phyloP scores from a whole-genome alignment of 257 asterid species.

The Solanum paucissectum region DNA sequence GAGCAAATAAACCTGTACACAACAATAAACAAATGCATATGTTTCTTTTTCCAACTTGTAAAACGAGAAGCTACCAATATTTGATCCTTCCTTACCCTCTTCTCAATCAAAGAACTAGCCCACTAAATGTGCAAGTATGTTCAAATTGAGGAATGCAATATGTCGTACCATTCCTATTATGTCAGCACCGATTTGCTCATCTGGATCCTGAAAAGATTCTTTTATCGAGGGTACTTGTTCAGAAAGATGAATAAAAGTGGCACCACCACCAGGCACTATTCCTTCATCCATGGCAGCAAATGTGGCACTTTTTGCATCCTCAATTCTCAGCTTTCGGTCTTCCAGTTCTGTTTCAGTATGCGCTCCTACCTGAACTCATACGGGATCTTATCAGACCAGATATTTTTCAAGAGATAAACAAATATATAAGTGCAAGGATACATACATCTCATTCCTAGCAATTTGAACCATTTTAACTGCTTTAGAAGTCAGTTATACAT shows the following conservation, averaged over 20 bases:
- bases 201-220: slow-evolving; percentile 44
- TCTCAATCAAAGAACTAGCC: not conserved
- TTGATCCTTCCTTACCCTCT: not conserved
- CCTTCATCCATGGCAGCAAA: slow-evolving; percentile 96
- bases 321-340: slow-evolving; percentile 80
- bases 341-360: slow-evolving; percentile 90
- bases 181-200: slow-evolving; percentile 89
- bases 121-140: not conserved
- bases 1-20: not conserved
- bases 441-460: not conserved
- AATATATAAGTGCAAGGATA: not conserved
- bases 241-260: slow-evolving; percentile 74
- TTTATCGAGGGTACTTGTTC: slow-evolving; percentile 58
- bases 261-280: slow-evolving; percentile 97
- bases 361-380: slow-evolving; percentile 51
- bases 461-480: not conserved
- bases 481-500: not conserved
- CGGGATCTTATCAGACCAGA: not conserved
- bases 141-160: not conserved
- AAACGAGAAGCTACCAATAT: not conserved
- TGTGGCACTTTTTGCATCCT: slow-evolving; percentile 91
- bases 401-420: not conserved
- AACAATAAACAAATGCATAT: not conserved
- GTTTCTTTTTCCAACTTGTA: not conserved
- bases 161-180: slow-evolving; percentile 53